These are phyloP conservation scores for Fragaria ananassa DNA, from an alignment of 306 rosid species.

Conservation along the genomic window DNA sequence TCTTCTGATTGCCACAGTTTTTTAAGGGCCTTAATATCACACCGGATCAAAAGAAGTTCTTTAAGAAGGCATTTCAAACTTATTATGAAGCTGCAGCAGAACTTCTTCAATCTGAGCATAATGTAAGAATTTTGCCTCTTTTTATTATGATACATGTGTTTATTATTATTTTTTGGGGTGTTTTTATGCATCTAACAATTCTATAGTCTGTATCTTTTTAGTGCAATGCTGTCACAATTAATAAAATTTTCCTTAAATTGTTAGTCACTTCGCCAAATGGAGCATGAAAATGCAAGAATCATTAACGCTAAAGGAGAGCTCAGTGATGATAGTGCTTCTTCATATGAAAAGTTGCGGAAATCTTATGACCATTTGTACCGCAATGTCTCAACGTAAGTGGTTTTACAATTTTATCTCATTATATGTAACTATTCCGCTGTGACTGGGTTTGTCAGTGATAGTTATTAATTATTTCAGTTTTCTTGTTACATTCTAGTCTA, in stretches of 20 bases:
- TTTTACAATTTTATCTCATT: slow-evolving; percentile 17
- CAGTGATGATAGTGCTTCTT: slow-evolving; percentile 74
- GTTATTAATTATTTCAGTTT: not conserved
- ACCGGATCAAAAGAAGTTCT: slow-evolving; percentile 80
- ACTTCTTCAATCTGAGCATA: slow-evolving; percentile 93
- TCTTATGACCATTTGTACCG: slow-evolving; percentile 87
- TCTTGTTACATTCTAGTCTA: not conserved
- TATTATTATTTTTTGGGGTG: not conserved
- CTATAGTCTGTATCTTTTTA: not conserved
- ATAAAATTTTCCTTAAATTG: slow-evolving; percentile 10
- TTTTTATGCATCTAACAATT: not conserved
- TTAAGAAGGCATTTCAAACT: slow-evolving; percentile 74
- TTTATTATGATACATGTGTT: slow-evolving; percentile 1
- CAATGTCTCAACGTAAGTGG: slow-evolving; percentile 88
- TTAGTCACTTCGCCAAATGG: slow-evolving; percentile 94
- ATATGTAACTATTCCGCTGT: slow-evolving; percentile 8
- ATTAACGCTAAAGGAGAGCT: slow-evolving; percentile 96
- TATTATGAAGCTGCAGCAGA: slow-evolving; percentile 86
- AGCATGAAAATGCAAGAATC: slow-evolving; percentile 91
- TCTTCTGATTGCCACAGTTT: slow-evolving; percentile 61
- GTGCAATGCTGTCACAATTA: slow-evolving; percentile 6
- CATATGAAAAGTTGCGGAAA: slow-evolving; percentile 95
- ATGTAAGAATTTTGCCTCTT: slow-evolving; percentile 50
- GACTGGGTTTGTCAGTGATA: not conserved
- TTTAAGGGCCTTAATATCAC: slow-evolving; percentile 83